These are phyloP conservation scores for Ilyonectria destructans DNA, from an alignment of 2,329 filamentous ascomycete species.

Conservation along the genomic window DNA sequence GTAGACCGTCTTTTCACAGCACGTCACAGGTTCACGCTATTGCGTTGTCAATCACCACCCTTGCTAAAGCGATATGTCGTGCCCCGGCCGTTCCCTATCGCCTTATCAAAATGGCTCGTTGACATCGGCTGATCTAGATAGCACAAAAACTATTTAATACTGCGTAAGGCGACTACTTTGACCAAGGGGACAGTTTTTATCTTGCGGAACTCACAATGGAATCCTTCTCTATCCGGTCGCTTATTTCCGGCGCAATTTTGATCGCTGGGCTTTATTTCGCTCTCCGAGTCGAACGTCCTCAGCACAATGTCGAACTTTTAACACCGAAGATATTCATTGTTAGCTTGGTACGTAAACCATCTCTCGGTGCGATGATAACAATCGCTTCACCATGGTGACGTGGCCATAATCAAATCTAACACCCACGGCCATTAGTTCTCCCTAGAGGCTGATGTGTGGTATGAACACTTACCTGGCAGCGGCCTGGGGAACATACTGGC, in stretches of 20 bases:
- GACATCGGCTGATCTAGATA: neutral
- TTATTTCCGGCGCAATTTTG: neutral
- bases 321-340: slow-evolving; percentile 27
- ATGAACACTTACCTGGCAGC: slow-evolving; percentile 26
- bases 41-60: neutral
- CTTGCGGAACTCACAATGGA: neutral
- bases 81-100: neutral
- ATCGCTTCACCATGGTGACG: neutral
- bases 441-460: slow-evolving; percentile 26
- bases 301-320: neutral
- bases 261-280: slow-evolving; percentile 3
- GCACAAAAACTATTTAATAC: neutral
- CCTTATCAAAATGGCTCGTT: slow-evolving; percentile 9
- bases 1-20: neutral
- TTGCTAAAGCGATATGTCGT: slow-evolving; percentile 1
- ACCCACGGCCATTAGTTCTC: slow-evolving; percentile 9
- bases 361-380: neutral
- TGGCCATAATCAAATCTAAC: neutral
- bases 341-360: slow-evolving; percentile 18
- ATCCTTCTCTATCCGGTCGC: neutral
- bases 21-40: neutral
- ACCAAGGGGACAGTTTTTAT: neutral
- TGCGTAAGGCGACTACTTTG: neutral
- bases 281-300: neutral
- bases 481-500: slow-evolving; percentile 28